Percentiles rank a stretch among this genome's conserved stretches.
These are phyloP conservation scores for Salix brachista DNA, from an alignment of 345 rosid genomes.

Conservation along the genomic window DNA sequence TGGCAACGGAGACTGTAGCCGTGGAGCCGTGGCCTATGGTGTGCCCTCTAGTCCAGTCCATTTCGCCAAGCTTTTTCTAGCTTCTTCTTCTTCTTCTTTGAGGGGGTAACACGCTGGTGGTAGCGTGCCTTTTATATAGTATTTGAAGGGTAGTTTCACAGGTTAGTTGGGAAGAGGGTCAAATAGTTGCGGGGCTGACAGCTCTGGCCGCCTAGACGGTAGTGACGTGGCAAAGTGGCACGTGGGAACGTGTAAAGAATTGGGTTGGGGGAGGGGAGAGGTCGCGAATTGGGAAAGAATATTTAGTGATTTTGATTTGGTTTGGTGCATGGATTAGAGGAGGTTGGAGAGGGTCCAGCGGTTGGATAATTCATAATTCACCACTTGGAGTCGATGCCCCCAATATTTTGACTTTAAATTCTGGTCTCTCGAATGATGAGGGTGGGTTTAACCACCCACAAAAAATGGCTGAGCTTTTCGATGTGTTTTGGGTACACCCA, in stretches of 20 bases:
- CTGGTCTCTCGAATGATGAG: not conserved
- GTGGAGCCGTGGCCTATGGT: constrained; percentile 68
- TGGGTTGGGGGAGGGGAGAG: not conserved
- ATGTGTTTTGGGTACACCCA: not conserved
- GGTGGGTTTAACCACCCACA: constrained; percentile 27
- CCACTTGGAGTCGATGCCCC: not conserved
- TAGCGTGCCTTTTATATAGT: constrained; percentile 1
- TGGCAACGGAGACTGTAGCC: constrained; percentile 65
- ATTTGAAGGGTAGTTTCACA: constrained; percentile 2
- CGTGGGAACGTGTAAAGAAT: not conserved
- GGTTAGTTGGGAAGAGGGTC: constrained; percentile 31
- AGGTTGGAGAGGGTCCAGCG: not conserved
- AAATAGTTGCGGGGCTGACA: constrained; percentile 12
- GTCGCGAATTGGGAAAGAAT: not conserved
- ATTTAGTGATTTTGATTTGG: not conserved
- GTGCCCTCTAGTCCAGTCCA: constrained; percentile 72
- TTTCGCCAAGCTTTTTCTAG: not conserved
- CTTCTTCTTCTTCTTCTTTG: not conserved
- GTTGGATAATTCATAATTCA: not conserved
- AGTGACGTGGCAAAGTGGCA: constrained; percentile 10
- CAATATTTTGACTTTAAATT: too few species aligned
- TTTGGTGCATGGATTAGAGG: not conserved
- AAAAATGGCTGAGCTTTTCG: constrained; percentile 3
- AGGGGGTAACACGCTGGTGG: too few species aligned
- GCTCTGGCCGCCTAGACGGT: not conserved